A percentile compares a stretch with the other conserved stretches of the same genome.
Evolutionary conservation across 208 protist species (phyloP).

Genomic region (Crithidia acanthocephali): DNA sequence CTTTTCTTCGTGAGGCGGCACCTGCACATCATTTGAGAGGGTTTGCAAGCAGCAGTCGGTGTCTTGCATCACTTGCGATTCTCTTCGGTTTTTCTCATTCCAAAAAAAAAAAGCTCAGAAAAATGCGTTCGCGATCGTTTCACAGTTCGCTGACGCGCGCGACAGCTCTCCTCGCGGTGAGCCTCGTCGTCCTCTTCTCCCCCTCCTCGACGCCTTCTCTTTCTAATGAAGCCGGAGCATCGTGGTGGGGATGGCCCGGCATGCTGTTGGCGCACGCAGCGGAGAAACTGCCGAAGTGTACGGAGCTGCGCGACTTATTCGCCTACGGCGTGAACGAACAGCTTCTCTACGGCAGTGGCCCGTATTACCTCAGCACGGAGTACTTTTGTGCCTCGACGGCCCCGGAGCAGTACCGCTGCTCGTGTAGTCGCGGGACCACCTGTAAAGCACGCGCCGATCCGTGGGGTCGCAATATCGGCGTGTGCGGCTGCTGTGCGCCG

Average conservation of each 20-base stretch:
- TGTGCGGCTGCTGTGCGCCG: conserved; percentile 58
- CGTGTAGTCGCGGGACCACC: conserved; percentile 25
- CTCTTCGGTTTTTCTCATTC: not conserved
- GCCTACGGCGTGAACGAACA: conserved; percentile 28
- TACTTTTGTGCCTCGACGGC: conserved; percentile 40
- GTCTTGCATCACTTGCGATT: too few species aligned
- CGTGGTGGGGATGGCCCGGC: not conserved
- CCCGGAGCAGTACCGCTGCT: conserved; percentile 32
- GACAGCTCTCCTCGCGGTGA: too few species aligned
- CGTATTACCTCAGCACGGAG: conserved; percentile 18
- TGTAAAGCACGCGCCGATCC: conserved; percentile 34
- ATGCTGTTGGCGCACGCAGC: conserved; percentile 4
- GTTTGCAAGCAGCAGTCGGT: too few species aligned
- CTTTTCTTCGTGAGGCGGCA: too few species aligned
- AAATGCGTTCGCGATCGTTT: too few species aligned
- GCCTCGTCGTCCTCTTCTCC: not conserved
- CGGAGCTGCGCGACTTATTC: conserved; percentile 14
- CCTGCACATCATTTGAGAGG: too few species aligned
- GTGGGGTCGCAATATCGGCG: conserved; percentile 63
- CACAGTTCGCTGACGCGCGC: too few species aligned
- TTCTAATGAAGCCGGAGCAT: not conserved
- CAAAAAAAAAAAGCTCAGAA: too few species aligned
- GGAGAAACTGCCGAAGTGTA: conserved; percentile 10
- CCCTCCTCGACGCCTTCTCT: not conserved
- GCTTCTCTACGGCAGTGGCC: conserved; percentile 1